Base-by-base conservation (phyloP, 805 yeast genomes). In the Starmerella potacharoeniae region DNA sequence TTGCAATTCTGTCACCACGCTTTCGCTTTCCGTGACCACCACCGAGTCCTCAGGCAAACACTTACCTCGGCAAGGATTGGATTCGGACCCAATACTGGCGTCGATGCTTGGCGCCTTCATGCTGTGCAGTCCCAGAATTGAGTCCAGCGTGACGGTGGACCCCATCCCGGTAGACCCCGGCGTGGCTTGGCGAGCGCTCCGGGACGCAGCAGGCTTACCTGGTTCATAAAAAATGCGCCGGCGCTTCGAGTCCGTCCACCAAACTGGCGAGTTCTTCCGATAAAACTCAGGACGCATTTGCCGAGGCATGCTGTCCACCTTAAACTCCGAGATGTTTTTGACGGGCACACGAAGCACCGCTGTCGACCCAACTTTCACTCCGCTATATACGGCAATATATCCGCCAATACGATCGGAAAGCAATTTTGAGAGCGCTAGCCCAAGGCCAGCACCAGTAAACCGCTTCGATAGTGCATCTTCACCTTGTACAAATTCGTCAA, bases 401-500 rank as follows among this genome's bases (percentile, higher is more conserved):
- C 97, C 96, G 51, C 82, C 79, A 95, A 91, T 86, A 81, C 88
- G 79, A 17, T 77, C 79, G 0, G 96, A 95, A 59, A 91, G 76
- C 69, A 90, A 96, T 57, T 89, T 77, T 69, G 96, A 90, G 66
- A 91, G 90, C 0, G 83, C 77, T 50, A 91, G 75, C 0, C 98
- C 98, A 45, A 91, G 74, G 5, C 98, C 98, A 0, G 97, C 89
- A 59, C 98, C 98, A 55, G 96, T 96, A 66, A 86, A 84, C 49
- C 90, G 86, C 67, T 96, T 77, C 2, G 95, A 84, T 41, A 90
- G 75, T 0, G 96, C 88, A 68, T 88, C 96, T 65, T 91, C 97
- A 50, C 97, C 97, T 70, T 91, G 98, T 22, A 88, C 87, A 71
- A 91, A 91, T 1, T 96, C 96, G 65, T 91, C 96, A 69, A 91